phyloP scores from a whole-genome alignment of 305 asterid genomes.

The Solanum hybrid region DNA sequence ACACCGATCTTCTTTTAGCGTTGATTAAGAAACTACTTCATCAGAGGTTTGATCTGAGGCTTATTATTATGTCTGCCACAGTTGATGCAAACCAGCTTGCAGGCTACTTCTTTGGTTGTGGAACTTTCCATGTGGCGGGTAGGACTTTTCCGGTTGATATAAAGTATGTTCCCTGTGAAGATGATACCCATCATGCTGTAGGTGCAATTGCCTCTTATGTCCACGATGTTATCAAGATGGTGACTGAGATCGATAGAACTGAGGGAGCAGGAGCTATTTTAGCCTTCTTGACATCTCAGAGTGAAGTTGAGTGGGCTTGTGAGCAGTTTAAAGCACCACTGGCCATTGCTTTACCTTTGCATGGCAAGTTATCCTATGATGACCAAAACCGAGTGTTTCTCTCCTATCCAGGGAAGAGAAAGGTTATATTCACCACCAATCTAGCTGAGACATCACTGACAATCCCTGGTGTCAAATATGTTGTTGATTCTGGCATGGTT shows the following conservation, averaged over 20 bases:
- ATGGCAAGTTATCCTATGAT: conserved; percentile 75
- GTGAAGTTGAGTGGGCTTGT: conserved; percentile 94
- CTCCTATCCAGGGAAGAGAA: conserved; percentile 58
- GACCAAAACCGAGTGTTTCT: conserved; percentile 66
- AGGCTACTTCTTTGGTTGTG: conserved; percentile 61
- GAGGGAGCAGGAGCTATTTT: conserved; percentile 74
- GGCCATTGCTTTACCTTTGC: conserved; percentile 63
- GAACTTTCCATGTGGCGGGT: conserved; percentile 56
- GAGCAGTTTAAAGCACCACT: conserved; percentile 47
- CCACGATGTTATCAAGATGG: conserved; percentile 56
- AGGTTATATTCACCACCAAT: conserved; percentile 79
- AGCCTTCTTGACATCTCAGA: conserved; percentile 93
- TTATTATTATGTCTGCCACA: conserved; percentile 91
- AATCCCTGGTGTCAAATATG: conserved; percentile 85
- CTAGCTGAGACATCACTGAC: conserved; percentile 95
- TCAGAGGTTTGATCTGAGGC: conserved; percentile 61
- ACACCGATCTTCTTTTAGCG: conserved; percentile 86
- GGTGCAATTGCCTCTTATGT: conserved; percentile 53
- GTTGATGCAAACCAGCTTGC: conserved; percentile 77
- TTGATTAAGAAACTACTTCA: conserved; percentile 57
- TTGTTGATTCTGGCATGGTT: conserved; percentile 85
- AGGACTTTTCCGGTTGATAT: conserved; percentile 77
- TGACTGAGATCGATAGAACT: conserved; percentile 39
- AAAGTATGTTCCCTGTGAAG: conserved; percentile 48
- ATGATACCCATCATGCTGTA: conserved; percentile 26